Evolutionary conservation across 2,329 filamentous ascomycete species (phyloP).

Genomic region (Ophiostoma ips): DNA sequence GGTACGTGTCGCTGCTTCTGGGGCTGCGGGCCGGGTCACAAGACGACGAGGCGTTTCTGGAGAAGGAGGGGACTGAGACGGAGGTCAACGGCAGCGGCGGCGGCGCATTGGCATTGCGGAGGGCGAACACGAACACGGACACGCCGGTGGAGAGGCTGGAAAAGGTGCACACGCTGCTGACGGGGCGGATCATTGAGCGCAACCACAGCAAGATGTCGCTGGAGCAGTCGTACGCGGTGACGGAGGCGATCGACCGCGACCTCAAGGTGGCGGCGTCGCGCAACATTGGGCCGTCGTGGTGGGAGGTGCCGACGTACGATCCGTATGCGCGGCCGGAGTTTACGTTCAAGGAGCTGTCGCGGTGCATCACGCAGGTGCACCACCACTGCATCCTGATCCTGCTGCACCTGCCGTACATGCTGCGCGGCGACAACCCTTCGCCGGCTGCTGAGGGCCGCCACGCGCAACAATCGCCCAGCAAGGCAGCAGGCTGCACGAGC

Average conservation of each 20-base stretch:
- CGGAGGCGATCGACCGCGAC: constrained; percentile 32
- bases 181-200: constrained; percentile 32
- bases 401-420: constrained; percentile 41
- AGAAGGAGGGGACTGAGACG: too few species aligned
- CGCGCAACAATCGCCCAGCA: neutral
- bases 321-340: constrained; percentile 12
- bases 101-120: neutral
- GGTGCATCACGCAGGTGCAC: constrained; percentile 33
- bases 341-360: constrained; percentile 20
- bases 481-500: neutral
- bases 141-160: constrained; percentile 30
- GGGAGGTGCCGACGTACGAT: constrained; percentile 25
- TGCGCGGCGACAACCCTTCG: constrained; percentile 19
- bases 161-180: constrained; percentile 28
- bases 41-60: constrained; percentile 18
- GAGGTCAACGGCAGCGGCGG: too few species aligned
- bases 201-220: constrained; percentile 29
- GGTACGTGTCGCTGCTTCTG: constrained; percentile 36
- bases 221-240: constrained; percentile 25
- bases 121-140: constrained; percentile 14
- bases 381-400: constrained; percentile 37
- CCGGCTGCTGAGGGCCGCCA: neutral
- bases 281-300: constrained; percentile 33
- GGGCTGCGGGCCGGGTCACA: constrained; percentile 32
- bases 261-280: constrained; percentile 26